These are phyloP conservation scores for Hagleromyces aurorensis DNA, from an alignment of 805 yeast genomes.

Conservation along the genomic window DNA sequence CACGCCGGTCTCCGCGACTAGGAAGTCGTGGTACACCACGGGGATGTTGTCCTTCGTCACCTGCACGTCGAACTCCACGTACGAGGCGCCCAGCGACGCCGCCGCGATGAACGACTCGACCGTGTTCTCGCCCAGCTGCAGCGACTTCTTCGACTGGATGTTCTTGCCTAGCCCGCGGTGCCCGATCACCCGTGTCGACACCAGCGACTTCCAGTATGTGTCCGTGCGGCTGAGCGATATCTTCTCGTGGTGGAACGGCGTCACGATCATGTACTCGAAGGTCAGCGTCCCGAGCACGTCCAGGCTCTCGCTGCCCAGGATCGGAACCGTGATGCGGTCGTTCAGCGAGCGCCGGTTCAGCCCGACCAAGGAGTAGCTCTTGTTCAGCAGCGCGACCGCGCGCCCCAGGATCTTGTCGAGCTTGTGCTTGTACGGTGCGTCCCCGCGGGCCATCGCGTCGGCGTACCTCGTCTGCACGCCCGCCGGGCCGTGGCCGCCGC, in stretches of 20 bases:
- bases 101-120: slow-evolving; percentile 94
- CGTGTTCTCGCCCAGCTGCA: slow-evolving; percentile 93
- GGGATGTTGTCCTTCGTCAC: slow-evolving; percentile 86
- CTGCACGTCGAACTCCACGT: slow-evolving; percentile 95
- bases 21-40: slow-evolving; percentile 88
- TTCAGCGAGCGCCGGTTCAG: slow-evolving; percentile 57
- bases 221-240: slow-evolving; percentile 32
- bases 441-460: slow-evolving; percentile 2
- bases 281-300: slow-evolving; percentile 70
- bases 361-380: slow-evolving; percentile 61
- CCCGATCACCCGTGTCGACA: slow-evolving; percentile 86
- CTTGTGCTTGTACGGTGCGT: slow-evolving; percentile 8
- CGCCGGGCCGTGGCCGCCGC: slow-evolving; percentile 1
- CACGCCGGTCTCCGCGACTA: slow-evolving; percentile 91
- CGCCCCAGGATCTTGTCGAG: slow-evolving; percentile 56
- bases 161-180: slow-evolving; percentile 95
- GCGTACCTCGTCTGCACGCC: slow-evolving; percentile 6
- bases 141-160: slow-evolving; percentile 55
- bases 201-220: slow-evolving; percentile 86
- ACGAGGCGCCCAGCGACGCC: slow-evolving; percentile 91
- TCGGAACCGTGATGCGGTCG: slow-evolving; percentile 61
- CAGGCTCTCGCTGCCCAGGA: slow-evolving; percentile 61
- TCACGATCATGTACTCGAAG: slow-evolving; percentile 66
- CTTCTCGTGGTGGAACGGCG: slow-evolving; percentile 46
- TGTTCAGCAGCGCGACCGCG: slow-evolving; percentile 66